Base-by-base conservation (phyloP, 2,329 filamentous ascomycete genomes). In the Gremmenia infestans region DNA sequence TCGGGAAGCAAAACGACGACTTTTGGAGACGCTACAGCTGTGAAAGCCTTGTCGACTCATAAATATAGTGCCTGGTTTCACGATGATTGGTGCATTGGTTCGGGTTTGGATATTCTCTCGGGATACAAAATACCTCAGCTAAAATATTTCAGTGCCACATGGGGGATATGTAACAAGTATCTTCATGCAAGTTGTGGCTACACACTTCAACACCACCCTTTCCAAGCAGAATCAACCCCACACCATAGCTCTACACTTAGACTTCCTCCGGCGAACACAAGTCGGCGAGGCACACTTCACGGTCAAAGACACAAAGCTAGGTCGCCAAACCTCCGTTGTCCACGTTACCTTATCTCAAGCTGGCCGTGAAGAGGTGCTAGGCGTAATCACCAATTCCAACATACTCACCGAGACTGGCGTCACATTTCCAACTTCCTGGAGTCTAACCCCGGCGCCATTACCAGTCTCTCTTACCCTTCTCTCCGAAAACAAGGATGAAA, bases 111-210 rank as follows among this genome's bases (percentile, higher is more conserved):
- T 37, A n/a, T 35, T 25, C 42, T 36, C 42, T 23, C 22, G 14
- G 51, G 51, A 40, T 12, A 55, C 49, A 37, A 57, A 15, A 50
- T 23, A 12, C 17, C 12, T 35, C 36, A 53, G 22, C 36, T 53
- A 52, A 45, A n/a, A 19, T 15, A n/a, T 35, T 47, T 37, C 65
- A 86, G 87, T 89, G 12, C 86, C 86, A 5, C 85, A 90, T 69
- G 87, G 87, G 52, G 87, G 87, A 56, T 87, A 86, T 64, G 81
- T 88, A 15, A 85, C 85, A 9, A 78, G 83, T 0, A 76, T 80
- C 49, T 78, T 90, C 59, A 76, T 87, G 59, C 76, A 78, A 53
- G 81, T 84, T 17, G 82, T 82, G 23, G 71, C 73, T 9, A 76
- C 73, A 2, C 85, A 88, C 70, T 86, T 86, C 72, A 70, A 61